Evolutionary conservation across 1,139 yeast species (phyloP).

Genomic region (Geotrichum candidum): DNA sequence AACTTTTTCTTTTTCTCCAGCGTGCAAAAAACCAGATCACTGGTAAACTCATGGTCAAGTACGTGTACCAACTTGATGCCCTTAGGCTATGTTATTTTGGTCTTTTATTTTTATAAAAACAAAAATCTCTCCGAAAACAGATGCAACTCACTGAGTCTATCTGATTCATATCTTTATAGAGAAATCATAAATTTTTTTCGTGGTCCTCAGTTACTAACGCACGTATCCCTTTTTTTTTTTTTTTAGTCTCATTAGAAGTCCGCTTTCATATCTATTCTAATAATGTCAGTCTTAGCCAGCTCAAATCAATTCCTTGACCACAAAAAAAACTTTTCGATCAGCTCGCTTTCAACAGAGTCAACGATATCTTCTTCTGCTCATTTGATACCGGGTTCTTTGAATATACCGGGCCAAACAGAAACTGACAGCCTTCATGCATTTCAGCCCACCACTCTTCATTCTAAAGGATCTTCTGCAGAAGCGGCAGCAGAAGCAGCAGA

Average conservation of each 20-base stretch:
- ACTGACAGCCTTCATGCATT: not conserved
- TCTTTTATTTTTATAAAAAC: too few species aligned
- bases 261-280: not conserved
- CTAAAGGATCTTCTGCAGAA: not conserved
- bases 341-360: not conserved
- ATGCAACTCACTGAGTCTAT: too few species aligned
- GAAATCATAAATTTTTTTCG: too few species aligned
- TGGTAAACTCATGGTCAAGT: not conserved
- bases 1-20: not conserved
- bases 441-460: conserved; percentile 2
- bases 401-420: not conserved
- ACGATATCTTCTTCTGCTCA: not conserved
- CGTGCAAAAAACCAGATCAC: not conserved
- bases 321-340: not conserved
- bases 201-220: not conserved
- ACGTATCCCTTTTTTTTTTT: not conserved
- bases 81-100: too few species aligned
- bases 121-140: too few species aligned
- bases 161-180: too few species aligned
- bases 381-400: too few species aligned
- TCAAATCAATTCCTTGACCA: not conserved
- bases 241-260: not conserved
- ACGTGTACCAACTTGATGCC: not conserved
- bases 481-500: not conserved
- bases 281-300: not conserved